A percentile compares a stretch with the other conserved stretches of the same genome.
Evolutionary conservation across 2,329 filamentous ascomycete species (phyloP).

Genomic region (Fusarium nematophilum): DNA sequence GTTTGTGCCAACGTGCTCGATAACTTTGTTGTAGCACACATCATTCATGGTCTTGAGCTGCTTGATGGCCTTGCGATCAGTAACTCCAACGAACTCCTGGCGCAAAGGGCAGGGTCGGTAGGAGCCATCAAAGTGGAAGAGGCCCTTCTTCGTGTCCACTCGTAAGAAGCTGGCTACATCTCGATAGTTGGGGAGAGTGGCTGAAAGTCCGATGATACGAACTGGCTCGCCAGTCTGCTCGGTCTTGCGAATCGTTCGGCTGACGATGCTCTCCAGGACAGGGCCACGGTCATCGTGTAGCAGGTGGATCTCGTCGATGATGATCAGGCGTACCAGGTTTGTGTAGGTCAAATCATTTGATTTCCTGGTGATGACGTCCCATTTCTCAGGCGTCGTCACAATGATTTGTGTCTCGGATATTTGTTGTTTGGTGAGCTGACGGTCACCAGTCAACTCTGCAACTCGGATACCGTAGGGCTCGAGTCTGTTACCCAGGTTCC

Average conservation of each 20-base stretch:
- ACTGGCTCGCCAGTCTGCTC: conserved; percentile 96
- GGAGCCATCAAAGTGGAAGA: conserved; percentile 97
- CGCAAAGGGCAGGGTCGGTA: conserved; percentile 93
- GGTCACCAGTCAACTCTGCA: conserved; percentile 95
- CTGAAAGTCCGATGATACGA: conserved; percentile 90
- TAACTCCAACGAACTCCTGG: conserved; percentile 97
- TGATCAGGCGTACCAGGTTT: conserved; percentile 93
- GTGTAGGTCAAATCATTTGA: conserved; percentile 97
- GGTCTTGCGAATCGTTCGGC: conserved; percentile 89
- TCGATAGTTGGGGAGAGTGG: conserved; percentile 94
- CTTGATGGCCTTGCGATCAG: conserved; percentile 98
- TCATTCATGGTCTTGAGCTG: conserved; percentile 99
- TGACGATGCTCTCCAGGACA: conserved; percentile 96
- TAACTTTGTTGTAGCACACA: conserved; percentile 95
- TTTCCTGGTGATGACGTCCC: conserved; percentile 98
- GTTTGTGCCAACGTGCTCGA: conserved; percentile 93
- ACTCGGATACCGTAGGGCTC: conserved; percentile 93
- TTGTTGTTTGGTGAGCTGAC: conserved; percentile 98
- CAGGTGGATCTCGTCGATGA: conserved; percentile 98
- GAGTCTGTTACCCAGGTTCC: conserved; percentile 93
- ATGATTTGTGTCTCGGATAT: conserved; percentile 98
- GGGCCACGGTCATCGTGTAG: conserved; percentile 97
- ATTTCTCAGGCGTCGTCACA: conserved; percentile 98
- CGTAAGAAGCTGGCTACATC: conserved; percentile 97
- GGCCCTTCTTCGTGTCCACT: conserved; percentile 83